Conservation (phyloP, 1,284 basidiomycete genomes). For the Fomitiporia mediterranea region DNA sequence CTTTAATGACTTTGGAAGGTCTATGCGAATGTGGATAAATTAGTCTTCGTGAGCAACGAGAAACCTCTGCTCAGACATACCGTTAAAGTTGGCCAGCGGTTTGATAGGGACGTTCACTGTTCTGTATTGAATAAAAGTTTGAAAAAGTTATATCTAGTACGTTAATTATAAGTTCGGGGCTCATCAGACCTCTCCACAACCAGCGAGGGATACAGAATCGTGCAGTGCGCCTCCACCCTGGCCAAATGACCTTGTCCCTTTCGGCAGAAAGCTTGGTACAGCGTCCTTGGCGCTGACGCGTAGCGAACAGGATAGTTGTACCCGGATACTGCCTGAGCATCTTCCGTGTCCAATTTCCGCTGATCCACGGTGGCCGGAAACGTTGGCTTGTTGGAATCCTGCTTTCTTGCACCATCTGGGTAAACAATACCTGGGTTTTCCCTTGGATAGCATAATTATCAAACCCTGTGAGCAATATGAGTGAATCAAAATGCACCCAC, state of each 20-base stretch:
- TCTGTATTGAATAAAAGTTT: constrained; percentile 30
- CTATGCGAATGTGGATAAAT: not conserved
- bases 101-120: constrained; percentile 46
- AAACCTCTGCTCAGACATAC: constrained; percentile 29
- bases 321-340: constrained; percentile 34
- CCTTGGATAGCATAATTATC: not conserved
- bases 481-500: constrained; percentile 34
- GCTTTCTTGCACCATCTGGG: not conserved
- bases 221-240: constrained; percentile 46
- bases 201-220: constrained; percentile 34
- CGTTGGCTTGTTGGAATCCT: not conserved
- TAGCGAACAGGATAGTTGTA: constrained; percentile 44
- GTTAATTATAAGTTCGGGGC: constrained; percentile 20
- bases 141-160: not conserved
- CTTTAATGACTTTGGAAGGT: not conserved
- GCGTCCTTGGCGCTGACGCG: constrained; percentile 41
- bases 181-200: constrained; percentile 47
- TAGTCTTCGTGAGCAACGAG: constrained; percentile 3
- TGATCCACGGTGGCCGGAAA: constrained; percentile 1
- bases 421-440: constrained; percentile 8
- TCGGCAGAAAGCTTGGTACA: constrained; percentile 55
- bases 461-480: not conserved
- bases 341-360: not conserved
- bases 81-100: constrained; percentile 41
- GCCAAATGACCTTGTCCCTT: constrained; percentile 24